These are phyloP conservation scores for Lipomyces sp. DNA, from an alignment of 805 yeast genomes.

Conservation along the genomic window DNA sequence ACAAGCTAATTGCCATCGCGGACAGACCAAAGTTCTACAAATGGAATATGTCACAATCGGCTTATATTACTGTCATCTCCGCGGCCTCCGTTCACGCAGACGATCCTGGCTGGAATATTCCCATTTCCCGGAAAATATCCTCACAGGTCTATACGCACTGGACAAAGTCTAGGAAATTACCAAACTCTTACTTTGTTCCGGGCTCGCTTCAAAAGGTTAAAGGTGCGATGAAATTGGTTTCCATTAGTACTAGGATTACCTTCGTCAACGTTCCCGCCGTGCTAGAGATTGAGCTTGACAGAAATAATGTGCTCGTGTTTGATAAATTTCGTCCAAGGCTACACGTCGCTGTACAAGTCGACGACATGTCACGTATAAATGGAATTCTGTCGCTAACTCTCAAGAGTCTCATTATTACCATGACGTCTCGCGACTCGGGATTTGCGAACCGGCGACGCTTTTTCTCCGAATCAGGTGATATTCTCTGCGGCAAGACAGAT, in stretches of 20 bases:
- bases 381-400: conserved; percentile 13
- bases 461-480: background rate
- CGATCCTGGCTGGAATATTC: background rate
- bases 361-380: conserved; percentile 5
- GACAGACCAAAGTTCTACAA: background rate
- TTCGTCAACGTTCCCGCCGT: conserved; percentile 20
- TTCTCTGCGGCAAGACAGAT: background rate
- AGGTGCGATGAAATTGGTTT: conserved; percentile 15
- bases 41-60: background rate
- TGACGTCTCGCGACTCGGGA: background rate
- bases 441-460: background rate
- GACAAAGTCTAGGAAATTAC: conserved; percentile 16
- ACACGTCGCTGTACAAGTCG: conserved; percentile 11
- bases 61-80: background rate
- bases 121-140: background rate
- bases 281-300: conserved; percentile 2
- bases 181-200: conserved; percentile 27
- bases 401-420: background rate
- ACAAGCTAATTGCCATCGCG: background rate
- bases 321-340: conserved; percentile 13
- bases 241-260: conserved; percentile 12
- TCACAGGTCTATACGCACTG: background rate
- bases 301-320: conserved; percentile 1
- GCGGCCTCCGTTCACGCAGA: background rate
- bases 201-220: conserved; percentile 23